These are phyloP conservation scores for Taphrina betulina DNA, from an alignment of 1,139 yeast genomes.

Conservation along the genomic window DNA sequence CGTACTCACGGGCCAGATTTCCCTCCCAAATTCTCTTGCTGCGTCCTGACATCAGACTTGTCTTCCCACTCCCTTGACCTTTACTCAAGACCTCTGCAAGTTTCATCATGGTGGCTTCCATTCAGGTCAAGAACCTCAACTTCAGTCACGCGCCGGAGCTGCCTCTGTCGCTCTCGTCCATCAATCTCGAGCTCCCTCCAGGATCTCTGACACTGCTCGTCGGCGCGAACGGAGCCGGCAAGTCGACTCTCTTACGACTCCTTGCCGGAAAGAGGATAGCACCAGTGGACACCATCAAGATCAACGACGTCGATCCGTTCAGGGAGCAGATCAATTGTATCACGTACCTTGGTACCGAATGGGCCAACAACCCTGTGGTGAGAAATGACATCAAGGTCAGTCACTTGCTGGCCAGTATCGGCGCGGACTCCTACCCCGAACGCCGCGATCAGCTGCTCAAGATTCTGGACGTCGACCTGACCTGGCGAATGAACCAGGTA, in stretches of 20 bases:
- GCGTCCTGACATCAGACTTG: too few species aligned
- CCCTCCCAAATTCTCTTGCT: too few species aligned
- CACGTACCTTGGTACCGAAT: constrained; percentile 94
- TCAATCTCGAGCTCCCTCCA: constrained; percentile 62
- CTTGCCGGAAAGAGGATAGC: constrained; percentile 90
- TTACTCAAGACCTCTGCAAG: too few species aligned
- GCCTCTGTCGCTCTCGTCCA: constrained; percentile 67
- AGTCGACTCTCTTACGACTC: constrained; percentile 77
- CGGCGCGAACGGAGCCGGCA: constrained; percentile 98
- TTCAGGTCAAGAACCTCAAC: constrained; percentile 63
- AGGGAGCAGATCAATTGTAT: constrained; percentile 60
- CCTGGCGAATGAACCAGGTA: constrained; percentile 88
- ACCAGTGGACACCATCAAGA: constrained; percentile 58
- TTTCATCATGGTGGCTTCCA: too few species aligned
- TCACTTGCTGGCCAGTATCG: constrained; percentile 73
- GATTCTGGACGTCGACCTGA: constrained; percentile 76
- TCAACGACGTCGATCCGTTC: constrained; percentile 88
- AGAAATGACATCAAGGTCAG: constrained; percentile 87
- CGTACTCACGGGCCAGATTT: too few species aligned
- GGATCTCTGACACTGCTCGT: constrained; percentile 73
- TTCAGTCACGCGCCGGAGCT: constrained; percentile 64
- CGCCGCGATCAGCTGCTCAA: constrained; percentile 73
- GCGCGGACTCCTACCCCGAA: constrained; percentile 70
- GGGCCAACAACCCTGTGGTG: constrained; percentile 91
- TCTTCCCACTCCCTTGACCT: too few species aligned